phyloP scores from a whole-genome alignment of 176 grass and related monocot species.

The Urochloa ruziziensis region DNA sequence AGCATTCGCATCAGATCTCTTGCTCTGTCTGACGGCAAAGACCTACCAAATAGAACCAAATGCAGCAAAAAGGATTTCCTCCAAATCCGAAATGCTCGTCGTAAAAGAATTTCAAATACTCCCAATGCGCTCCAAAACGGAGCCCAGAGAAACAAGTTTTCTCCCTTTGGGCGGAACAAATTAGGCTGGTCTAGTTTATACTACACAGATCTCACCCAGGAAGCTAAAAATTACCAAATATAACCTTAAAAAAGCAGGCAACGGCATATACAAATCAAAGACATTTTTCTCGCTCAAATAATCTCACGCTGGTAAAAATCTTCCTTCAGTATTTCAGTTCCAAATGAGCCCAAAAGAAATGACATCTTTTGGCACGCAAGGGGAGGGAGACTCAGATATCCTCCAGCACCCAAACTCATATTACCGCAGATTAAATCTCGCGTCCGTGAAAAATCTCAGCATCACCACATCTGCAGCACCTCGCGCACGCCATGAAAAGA shows the following conservation, averaged over 20 bases:
- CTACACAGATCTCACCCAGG: constrained; percentile 54
- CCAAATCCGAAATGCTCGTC: background rate
- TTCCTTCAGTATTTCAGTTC: no score
- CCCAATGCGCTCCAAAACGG: background rate
- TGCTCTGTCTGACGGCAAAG: constrained; percentile 2
- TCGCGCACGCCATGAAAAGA: background rate
- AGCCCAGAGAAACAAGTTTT: background rate
- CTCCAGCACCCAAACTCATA: constrained; percentile 15
- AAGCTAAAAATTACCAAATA: background rate
- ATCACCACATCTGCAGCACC: background rate
- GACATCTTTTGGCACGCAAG: background rate
- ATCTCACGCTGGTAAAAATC: background rate
- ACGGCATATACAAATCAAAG: background rate
- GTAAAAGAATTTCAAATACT: background rate
- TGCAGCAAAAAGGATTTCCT: background rate
- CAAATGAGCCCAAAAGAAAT: background rate
- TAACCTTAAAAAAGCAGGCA: background rate
- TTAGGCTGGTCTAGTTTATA: background rate
- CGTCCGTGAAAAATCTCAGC: background rate
- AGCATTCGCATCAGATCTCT: constrained; percentile 9
- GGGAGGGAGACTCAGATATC: background rate
- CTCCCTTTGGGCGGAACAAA: background rate
- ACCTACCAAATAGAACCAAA: background rate
- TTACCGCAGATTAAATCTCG: background rate
- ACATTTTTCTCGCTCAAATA: background rate